Evolutionary conservation across 202 grass and related monocot genomes (phyloP), one percentile per base, ranked within the genome.

Genomic region (Carex arenaria): DNA sequence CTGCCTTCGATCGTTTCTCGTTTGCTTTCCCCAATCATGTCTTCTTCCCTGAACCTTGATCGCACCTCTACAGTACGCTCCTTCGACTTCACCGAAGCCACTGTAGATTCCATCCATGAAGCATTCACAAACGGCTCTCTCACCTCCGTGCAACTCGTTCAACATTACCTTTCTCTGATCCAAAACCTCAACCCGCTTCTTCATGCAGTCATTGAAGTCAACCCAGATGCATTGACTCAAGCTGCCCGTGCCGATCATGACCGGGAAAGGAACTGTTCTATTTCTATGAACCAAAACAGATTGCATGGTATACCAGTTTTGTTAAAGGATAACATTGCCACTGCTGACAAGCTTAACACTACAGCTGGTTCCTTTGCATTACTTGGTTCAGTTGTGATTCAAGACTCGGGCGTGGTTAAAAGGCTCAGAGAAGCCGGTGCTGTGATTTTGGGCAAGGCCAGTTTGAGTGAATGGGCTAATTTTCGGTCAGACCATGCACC

Each of bases 131-230:
- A 89, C 70, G 80, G 88, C 3, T 87, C 64, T 61, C 65, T 91
- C 65, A 93, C 85, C 47, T 92, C 90, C 0, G 22, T 31, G 45
- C 82, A 47, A 5, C 86, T 94, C 22, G 88, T 90, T 23, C 10
- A 22, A 40, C 76, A 82, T 60, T 94, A 94, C 88, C 84, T 94
- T 23, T 63, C 47, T n/a, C 15, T 14, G 53, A 92, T 92, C 86
- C 3, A 34, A 4, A 20, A 12, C 8, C 79, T 90, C 5, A 92
- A 94, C 67, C 73, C 38, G 0, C 73, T 82, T 10, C 86, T 94
- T 55, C 86, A 17, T 15, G 90, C 93, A 38, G 86, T 92, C 22
- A 89, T 94, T 59, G 90, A 94, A 89, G 86, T 87, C 47, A 90
- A 90, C 82, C 88, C 84, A 0, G 88, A 87, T 40, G 92, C 90